phyloP scores from a whole-genome alignment of 345 rosid genomes.

The Bretschneidera sinensis region DNA sequence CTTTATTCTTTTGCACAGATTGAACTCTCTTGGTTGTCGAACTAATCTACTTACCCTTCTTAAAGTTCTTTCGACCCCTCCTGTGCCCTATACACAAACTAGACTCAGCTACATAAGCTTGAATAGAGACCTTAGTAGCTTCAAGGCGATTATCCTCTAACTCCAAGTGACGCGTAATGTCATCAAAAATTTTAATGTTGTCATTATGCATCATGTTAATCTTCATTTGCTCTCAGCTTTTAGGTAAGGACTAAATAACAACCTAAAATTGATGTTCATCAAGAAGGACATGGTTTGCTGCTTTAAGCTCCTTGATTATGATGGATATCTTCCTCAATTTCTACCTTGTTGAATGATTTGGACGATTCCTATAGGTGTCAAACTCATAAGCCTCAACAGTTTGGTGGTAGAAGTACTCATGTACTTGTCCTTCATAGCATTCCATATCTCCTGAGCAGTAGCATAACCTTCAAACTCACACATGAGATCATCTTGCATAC shows the following conservation, averaged over 20 bases:
- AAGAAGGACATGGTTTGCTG: background rate
- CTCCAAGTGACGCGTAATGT: too few relatives aligned
- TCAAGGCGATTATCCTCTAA: conserved; percentile 13
- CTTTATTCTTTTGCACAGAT: too few relatives aligned
- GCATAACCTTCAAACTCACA: too few relatives aligned
- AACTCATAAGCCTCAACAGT: conserved; percentile 6
- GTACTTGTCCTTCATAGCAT: conserved; percentile 4
- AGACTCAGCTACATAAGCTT: too few relatives aligned
- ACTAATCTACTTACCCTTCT: too few relatives aligned
- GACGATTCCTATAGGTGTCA: conserved; percentile 4
- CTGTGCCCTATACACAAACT: too few relatives aligned
- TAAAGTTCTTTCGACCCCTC: too few relatives aligned
- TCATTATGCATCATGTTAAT: conserved; percentile 3
- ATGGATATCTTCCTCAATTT: background rate
- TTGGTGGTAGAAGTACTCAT: background rate
- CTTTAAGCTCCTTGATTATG: conserved; percentile 2
- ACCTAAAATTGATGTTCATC: conserved; percentile 3
- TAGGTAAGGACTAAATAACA: background rate
- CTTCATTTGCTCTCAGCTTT: too few relatives aligned
- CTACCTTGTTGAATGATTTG: background rate
- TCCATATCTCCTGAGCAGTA: conserved; percentile 7
- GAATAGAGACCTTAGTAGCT: too few relatives aligned
- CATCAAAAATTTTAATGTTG: background rate
- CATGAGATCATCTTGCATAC: too few relatives aligned
- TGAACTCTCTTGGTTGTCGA: too few relatives aligned